Evolutionary conservation across 2,329 filamentous ascomycete species (phyloP).

Genomic region (Alternaria panax): DNA sequence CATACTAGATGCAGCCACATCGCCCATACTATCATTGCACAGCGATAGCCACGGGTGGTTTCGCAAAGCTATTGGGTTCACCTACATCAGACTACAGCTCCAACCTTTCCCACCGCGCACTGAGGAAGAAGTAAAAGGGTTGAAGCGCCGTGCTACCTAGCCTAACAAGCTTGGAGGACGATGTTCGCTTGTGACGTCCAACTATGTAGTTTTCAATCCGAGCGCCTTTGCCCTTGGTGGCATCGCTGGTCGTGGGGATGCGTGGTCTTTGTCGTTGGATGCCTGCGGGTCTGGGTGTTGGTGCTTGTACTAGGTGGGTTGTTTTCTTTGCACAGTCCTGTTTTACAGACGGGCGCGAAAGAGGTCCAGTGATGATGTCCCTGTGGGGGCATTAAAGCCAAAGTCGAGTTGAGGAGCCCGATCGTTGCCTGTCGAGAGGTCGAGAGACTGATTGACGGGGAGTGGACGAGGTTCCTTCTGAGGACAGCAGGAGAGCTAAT

Average conservation of each 20-base stretch:
- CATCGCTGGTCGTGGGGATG: constrained; percentile 30
- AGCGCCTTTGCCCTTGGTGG: constrained; percentile 34
- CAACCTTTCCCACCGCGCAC: constrained; percentile 39
- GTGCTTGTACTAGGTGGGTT: constrained; percentile 19
- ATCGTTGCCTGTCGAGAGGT: constrained; percentile 20
- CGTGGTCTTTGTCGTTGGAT: constrained; percentile 38
- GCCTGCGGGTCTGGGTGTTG: constrained; percentile 13
- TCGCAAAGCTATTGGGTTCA: constrained; percentile 28
- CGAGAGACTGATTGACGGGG: constrained; percentile 19
- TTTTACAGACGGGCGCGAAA: constrained; percentile 24
- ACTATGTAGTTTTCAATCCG: constrained; percentile 48
- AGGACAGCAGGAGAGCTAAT: constrained; percentile 48
- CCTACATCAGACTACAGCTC: constrained; percentile 12
- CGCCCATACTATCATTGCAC: constrained; percentile 27
- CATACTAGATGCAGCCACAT: constrained; percentile 33
- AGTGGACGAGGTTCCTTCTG: constrained; percentile 36
- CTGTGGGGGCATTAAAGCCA: constrained; percentile 44
- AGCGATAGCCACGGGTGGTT: constrained; percentile 15
- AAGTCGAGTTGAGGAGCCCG: constrained; percentile 44
- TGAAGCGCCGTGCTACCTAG: constrained; percentile 36
- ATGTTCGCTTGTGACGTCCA: constrained; percentile 36
- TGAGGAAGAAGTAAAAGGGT: constrained; percentile 46
- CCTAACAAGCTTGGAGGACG: constrained; percentile 23
- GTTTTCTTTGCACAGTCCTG: constrained; percentile 15
- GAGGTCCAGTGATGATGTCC: constrained; percentile 46